phyloP scores from a whole-genome alignment of 2,329 filamentous ascomycete genomes.

The Aspergillus sp. region DNA sequence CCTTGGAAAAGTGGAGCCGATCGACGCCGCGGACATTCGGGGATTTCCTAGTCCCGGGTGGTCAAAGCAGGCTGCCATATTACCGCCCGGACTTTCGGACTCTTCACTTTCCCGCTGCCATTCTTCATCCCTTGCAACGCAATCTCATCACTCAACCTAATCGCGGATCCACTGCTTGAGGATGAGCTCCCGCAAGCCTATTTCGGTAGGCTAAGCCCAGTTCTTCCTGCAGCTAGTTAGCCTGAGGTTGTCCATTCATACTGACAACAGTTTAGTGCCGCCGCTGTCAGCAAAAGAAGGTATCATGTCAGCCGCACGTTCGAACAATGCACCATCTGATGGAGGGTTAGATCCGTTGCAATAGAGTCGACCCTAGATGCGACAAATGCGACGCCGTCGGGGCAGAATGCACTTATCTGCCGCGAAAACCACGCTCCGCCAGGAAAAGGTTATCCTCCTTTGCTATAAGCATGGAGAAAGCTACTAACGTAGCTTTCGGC shows the following conservation, averaged over 20 bases:
- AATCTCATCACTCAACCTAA: neutral
- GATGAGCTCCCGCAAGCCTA: neutral
- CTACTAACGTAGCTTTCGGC: neutral
- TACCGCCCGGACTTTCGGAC: conserved; percentile 8
- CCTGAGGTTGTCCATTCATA: neutral
- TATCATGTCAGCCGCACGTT: neutral
- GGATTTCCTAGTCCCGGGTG: neutral
- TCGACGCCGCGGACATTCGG: neutral
- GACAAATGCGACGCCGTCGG: conserved; percentile 21
- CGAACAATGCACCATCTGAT: neutral
- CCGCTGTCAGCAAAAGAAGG: conserved; percentile 22
- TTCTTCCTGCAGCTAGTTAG: neutral
- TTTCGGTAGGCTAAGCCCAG: conserved; percentile 13
- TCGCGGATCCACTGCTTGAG: no score
- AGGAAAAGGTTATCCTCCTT: conserved; percentile 10
- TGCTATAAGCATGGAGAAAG: no score
- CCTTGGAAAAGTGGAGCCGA: neutral
- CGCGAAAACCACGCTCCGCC: conserved; percentile 16
- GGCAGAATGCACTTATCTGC: conserved; percentile 18
- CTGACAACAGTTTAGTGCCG: conserved; percentile 14
- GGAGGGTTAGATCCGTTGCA: conserved; percentile 22
- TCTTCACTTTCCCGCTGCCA: neutral
- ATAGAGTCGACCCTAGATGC: conserved; percentile 20
- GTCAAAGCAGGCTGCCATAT: neutral
- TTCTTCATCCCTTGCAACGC: neutral